A percentile compares a stretch with the other conserved stretches of the same genome.
Conservation (phyloP, 352 stramenopile species). For the Phytophthora fragariae region DNA sequence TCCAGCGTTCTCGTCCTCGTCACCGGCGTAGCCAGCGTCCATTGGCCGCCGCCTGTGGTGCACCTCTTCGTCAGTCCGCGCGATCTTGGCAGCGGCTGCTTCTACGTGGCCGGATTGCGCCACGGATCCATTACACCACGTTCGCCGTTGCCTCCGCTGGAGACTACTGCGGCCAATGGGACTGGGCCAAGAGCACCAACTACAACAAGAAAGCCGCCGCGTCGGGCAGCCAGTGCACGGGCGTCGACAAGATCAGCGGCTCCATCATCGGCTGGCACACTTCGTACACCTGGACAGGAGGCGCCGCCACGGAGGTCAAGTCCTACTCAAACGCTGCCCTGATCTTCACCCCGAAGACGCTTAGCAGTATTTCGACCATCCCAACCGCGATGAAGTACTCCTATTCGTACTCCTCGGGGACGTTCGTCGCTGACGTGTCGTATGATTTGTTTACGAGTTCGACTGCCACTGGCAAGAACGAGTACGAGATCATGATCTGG, state of each 20-base stretch:
- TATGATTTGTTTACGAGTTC: constrained; percentile 48
- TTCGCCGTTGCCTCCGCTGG: constrained; percentile 23
- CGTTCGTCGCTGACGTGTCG: constrained; percentile 39
- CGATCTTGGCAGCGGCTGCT: too few species aligned
- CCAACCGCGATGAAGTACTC: constrained; percentile 41
- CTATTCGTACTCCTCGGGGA: constrained; percentile 33
- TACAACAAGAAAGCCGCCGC: constrained; percentile 46
- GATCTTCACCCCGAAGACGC: constrained; percentile 39
- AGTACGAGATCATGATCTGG: constrained; percentile 53
- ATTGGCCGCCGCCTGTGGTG: too few species aligned
- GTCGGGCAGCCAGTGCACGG: constrained; percentile 55
- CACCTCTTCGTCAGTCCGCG: too few species aligned
- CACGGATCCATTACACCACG: too few species aligned
- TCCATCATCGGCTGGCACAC: constrained; percentile 52
- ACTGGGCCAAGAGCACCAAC: constrained; percentile 34
- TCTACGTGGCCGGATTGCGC: too few species aligned
- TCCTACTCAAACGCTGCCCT: constrained; percentile 52
- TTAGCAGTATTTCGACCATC: constrained; percentile 35
- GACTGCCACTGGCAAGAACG: constrained; percentile 28
- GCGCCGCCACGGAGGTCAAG: constrained; percentile 41
- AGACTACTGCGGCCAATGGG: constrained; percentile 49
- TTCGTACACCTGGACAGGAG: constrained; percentile 45
- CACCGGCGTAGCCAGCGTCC: too few species aligned
- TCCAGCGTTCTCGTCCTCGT: too few species aligned
- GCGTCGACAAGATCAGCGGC: constrained; percentile 44